These are phyloP conservation scores for Dalbergia cochinchinensis DNA, from an alignment of 306 rosid genomes.

Conservation along the genomic window DNA sequence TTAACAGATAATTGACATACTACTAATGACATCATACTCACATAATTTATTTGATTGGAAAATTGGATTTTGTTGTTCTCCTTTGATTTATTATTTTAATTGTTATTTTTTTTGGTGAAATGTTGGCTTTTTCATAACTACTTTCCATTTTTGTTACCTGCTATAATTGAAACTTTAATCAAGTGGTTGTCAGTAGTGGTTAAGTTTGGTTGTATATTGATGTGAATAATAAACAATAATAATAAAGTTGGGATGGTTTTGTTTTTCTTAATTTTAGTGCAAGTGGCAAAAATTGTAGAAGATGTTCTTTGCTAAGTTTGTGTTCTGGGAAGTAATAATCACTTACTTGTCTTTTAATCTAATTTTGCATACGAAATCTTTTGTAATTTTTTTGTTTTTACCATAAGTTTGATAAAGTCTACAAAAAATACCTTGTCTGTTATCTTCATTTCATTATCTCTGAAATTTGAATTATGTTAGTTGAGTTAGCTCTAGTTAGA, in stretches of 20 bases:
- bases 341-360: slow-evolving; percentile 4
- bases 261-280: background rate
- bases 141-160: slow-evolving; percentile 9
- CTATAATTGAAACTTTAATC: background rate
- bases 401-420: background rate
- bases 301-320: slow-evolving; percentile 13
- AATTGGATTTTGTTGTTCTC: background rate
- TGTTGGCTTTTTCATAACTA: background rate
- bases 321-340: slow-evolving; percentile 3
- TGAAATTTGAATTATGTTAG: background rate
- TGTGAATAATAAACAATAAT: background rate
- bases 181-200: background rate
- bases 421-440: slow-evolving; percentile 13
- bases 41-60: background rate
- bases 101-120: background rate
- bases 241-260: background rate
- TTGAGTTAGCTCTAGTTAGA: background rate
- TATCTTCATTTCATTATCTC: background rate
- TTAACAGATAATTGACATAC: slow-evolving; percentile 68
- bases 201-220: slow-evolving; percentile 19
- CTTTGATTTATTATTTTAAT: background rate
- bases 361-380: slow-evolving; percentile 8
- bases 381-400: slow-evolving; percentile 6
- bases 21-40: too few relatives aligned
- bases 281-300: background rate